Evolutionary conservation across 2,329 filamentous ascomycete species (phyloP).

Genomic region (Xylaria hypoxylon): DNA sequence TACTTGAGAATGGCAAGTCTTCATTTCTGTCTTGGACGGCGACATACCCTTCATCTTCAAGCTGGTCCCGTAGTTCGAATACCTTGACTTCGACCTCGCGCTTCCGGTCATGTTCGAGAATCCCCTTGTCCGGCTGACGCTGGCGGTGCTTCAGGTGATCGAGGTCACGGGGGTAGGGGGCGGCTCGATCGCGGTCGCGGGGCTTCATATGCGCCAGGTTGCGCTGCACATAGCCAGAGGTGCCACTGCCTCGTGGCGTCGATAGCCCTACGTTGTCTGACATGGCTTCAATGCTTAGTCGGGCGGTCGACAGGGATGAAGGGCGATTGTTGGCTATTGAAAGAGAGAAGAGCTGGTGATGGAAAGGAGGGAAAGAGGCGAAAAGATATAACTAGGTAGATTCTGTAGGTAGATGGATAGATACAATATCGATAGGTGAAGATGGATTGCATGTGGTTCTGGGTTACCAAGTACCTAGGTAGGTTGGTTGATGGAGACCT

Average conservation of each 20-base stretch:
- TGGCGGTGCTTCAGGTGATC: slow-evolving; percentile 78
- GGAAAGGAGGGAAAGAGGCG: slow-evolving; percentile 41
- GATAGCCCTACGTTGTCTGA: slow-evolving; percentile 96
- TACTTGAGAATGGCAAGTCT: background rate
- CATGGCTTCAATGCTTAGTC: slow-evolving; percentile 64
- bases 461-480: background rate
- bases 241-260: slow-evolving; percentile 93
- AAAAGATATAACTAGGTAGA: slow-evolving; percentile 10
- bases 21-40: slow-evolving; percentile 24
- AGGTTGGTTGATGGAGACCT: no score
- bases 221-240: slow-evolving; percentile 96
- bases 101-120: slow-evolving; percentile 93
- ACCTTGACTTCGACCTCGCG: slow-evolving; percentile 93
- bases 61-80: slow-evolving; percentile 85
- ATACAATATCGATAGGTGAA: background rate
- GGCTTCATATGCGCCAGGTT: slow-evolving; percentile 90
- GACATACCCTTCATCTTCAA: slow-evolving; percentile 87
- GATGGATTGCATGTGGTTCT: background rate
- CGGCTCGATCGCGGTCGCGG: slow-evolving; percentile 82
- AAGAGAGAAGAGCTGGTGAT: background rate
- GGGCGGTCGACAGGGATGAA: background rate
- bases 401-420: background rate
- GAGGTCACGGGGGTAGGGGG: slow-evolving; percentile 77
- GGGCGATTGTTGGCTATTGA: background rate
- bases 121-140: slow-evolving; percentile 89